A percentile compares a stretch with the other conserved stretches of the same genome.
Conservation (phyloP, 2,329 filamentous ascomycete species). For the Tolypocladium nubicola region DNA sequence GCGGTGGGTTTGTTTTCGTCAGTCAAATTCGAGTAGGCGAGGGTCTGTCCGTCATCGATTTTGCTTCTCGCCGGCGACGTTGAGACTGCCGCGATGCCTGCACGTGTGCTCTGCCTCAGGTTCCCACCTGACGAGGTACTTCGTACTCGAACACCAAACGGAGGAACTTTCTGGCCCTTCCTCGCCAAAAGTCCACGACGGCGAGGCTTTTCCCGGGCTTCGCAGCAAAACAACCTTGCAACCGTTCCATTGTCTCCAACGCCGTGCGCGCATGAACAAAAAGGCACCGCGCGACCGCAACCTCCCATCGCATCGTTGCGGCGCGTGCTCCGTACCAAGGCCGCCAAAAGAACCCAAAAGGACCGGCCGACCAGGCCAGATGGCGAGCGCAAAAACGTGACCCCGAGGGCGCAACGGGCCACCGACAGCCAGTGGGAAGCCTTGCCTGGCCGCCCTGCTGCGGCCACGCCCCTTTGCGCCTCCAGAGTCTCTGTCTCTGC, state of each 20-base stretch:
- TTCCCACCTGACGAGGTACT: not conserved
- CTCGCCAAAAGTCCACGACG: not conserved
- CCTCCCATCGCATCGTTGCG: not conserved
- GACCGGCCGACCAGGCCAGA: not conserved
- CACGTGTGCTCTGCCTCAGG: not conserved
- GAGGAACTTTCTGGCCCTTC: not conserved
- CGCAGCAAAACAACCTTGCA: not conserved
- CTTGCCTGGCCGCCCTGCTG: not conserved
- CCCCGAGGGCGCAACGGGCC: not conserved
- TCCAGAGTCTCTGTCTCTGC: not conserved
- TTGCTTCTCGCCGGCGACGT: not conserved
- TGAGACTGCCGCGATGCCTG: not conserved
- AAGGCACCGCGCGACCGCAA: not conserved
- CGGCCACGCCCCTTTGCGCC: not conserved
- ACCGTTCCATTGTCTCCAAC: not conserved
- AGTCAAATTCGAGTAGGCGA: no score
- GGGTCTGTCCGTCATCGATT: not conserved
- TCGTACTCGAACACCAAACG: not conserved
- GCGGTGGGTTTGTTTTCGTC: not conserved
- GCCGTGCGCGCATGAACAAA: not conserved
- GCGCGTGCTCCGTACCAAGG: not conserved
- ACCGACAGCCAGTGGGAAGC: not conserved
- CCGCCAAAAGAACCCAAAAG: conserved; percentile 1
- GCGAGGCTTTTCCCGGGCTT: not conserved
- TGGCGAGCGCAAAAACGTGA: not conserved